Evolutionary conservation across 2,329 filamentous ascomycete species (phyloP).

Genomic region (Penicillium oxalicum): DNA sequence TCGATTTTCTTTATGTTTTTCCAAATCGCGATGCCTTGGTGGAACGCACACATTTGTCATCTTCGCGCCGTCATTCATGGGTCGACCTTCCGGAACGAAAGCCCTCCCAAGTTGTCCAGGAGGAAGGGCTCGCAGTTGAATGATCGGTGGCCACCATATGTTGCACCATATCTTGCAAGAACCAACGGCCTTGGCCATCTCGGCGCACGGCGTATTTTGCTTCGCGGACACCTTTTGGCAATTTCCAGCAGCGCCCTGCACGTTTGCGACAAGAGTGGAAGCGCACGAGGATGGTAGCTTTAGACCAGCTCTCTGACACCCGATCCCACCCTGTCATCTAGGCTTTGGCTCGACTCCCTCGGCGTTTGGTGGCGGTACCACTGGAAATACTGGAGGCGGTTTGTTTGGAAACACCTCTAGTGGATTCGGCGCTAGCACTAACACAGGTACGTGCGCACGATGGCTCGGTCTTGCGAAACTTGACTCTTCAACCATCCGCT

Average conservation of each 20-base stretch:
- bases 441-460: slow-evolving; percentile 36
- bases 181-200: background rate
- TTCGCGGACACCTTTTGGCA: slow-evolving; percentile 12
- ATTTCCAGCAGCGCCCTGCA: slow-evolving; percentile 24
- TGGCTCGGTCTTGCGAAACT: slow-evolving; percentile 23
- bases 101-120: slow-evolving; percentile 18
- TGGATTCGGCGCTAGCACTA: slow-evolving; percentile 36
- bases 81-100: slow-evolving; percentile 10
- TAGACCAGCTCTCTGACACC: slow-evolving; percentile 34
- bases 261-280: slow-evolving; percentile 27
- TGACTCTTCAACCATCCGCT: slow-evolving; percentile 2
- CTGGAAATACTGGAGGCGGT: slow-evolving; percentile 27
- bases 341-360: slow-evolving; percentile 37
- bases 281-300: slow-evolving; percentile 24
- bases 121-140: too few species aligned
- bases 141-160: too few species aligned
- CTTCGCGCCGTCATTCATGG: slow-evolving; percentile 8
- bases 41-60: too few species aligned
- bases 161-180: too few species aligned
- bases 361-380: slow-evolving; percentile 32
- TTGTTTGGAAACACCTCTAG: slow-evolving; percentile 31
- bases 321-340: slow-evolving; percentile 32
- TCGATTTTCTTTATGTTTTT: slow-evolving; percentile 2
- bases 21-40: too few species aligned
- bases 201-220: slow-evolving; percentile 10